Percentiles rank a stretch among this genome's conserved stretches.
Evolutionary conservation across 306 rosid species (phyloP).

Genomic region (Ormosia semicastrata): DNA sequence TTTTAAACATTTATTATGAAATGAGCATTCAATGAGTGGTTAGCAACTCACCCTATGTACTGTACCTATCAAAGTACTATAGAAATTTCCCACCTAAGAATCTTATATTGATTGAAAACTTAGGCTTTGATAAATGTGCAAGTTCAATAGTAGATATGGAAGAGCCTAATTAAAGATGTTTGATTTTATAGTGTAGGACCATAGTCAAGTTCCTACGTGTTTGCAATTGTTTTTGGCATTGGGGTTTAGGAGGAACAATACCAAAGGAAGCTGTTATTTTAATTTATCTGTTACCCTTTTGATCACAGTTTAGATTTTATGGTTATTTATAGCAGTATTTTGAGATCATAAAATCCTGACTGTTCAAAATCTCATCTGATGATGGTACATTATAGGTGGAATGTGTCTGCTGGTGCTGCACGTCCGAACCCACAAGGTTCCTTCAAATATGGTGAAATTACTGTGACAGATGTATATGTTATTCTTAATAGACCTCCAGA

Average conservation of each 20-base stretch:
- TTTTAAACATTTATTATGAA: too few species aligned
- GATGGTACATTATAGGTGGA: slow-evolving; percentile 56
- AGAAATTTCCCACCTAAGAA: background rate
- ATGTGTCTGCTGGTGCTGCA: slow-evolving; percentile 82
- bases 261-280: background rate
- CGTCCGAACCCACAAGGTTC: slow-evolving; percentile 94
- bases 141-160: background rate
- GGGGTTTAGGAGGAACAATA: background rate
- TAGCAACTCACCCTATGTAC: too few species aligned
- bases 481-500: slow-evolving; percentile 70
- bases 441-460: slow-evolving; percentile 70
- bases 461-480: slow-evolving; percentile 68
- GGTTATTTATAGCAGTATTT: background rate
- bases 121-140: background rate
- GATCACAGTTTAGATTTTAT: too few species aligned
- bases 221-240: background rate
- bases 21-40: too few species aligned
- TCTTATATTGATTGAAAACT: slow-evolving; percentile 12
- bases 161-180: background rate
- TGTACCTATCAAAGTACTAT: too few species aligned
- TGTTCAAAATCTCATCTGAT: slow-evolving; percentile 7
- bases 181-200: background rate
- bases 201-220: background rate
- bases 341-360: background rate
- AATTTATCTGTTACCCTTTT: too few species aligned